Evolutionary conservation across 2,329 filamentous ascomycete genomes (phyloP).

Genomic region (Colletotrichum melonis): DNA sequence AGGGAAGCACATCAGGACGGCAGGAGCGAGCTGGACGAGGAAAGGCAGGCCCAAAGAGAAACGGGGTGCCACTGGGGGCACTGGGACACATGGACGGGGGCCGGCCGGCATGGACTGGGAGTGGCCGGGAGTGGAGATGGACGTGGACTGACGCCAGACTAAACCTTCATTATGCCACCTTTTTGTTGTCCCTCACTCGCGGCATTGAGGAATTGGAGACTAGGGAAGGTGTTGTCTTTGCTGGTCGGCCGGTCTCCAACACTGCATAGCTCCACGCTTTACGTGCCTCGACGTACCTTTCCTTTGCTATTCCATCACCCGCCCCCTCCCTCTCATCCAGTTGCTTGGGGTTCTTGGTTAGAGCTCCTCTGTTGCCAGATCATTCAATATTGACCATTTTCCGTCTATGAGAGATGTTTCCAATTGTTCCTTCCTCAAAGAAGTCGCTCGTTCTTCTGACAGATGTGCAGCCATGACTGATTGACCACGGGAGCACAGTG

Average conservation of each 20-base stretch:
- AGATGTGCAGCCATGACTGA: neutral
- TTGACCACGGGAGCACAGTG: constrained; percentile 32
- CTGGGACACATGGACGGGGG: neutral
- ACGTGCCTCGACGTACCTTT: neutral
- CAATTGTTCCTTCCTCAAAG: neutral
- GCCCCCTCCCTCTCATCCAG: neutral
- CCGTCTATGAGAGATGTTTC: neutral
- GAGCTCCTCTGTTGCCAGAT: no score
- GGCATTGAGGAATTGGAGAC: neutral
- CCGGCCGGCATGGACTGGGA: constrained; percentile 21
- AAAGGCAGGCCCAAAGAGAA: neutral
- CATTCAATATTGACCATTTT: neutral
- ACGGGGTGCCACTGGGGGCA: neutral
- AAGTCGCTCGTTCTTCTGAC: neutral
- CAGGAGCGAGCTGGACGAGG: constrained; percentile 7
- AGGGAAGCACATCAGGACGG: constrained; percentile 23
- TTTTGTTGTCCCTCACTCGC: neutral
- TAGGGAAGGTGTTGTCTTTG: neutral
- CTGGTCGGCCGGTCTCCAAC: neutral
- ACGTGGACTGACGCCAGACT: constrained; percentile 31
- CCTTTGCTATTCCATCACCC: neutral
- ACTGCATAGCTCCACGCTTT: neutral
- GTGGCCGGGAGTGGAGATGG: constrained; percentile 18
- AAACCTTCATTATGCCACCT: constrained; percentile 32
- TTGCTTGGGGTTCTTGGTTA: neutral